Conservation (phyloP, 495 filamentous ascomycete genomes). For the Mytilinidion resinicola region DNA sequence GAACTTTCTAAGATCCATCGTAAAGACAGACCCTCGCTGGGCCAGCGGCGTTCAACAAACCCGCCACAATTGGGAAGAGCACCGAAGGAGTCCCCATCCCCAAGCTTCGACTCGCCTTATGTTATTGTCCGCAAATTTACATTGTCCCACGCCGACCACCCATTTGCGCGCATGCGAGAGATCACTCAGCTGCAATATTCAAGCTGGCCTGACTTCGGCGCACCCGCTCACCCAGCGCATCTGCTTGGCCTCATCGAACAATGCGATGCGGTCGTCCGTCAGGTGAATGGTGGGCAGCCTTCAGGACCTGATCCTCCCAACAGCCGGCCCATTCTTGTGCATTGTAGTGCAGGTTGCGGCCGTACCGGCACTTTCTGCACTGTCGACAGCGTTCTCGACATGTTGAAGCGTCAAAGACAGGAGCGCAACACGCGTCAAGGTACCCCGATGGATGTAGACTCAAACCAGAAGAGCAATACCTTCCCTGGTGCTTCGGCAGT, state of each 20-base stretch:
- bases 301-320: slow-evolving; percentile 48
- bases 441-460: slow-evolving; percentile 43
- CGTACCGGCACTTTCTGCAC: slow-evolving; percentile 95
- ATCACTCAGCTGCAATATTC: slow-evolving; percentile 94
- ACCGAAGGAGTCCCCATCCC: slow-evolving; percentile 23
- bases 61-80: slow-evolving; percentile 16
- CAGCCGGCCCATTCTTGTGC: slow-evolving; percentile 73
- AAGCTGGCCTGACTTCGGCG: slow-evolving; percentile 93
- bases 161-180: slow-evolving; percentile 82
- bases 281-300: slow-evolving; percentile 28
- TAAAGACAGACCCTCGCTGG: slow-evolving; percentile 24
- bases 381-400: slow-evolving; percentile 88
- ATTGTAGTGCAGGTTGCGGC: slow-evolving; percentile 93
- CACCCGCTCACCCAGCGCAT: slow-evolving; percentile 81
- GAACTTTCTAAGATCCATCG: slow-evolving; percentile 46
- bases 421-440: slow-evolving; percentile 16
- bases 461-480: slow-evolving; percentile 5
- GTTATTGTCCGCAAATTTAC: slow-evolving; percentile 85
- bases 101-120: slow-evolving; percentile 55
- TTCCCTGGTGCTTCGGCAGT: slow-evolving; percentile 16
- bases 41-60: slow-evolving; percentile 27
- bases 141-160: slow-evolving; percentile 65
- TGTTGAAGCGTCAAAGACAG: slow-evolving; percentile 72
- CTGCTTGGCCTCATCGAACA: slow-evolving; percentile 82
- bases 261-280: slow-evolving; percentile 52